Percentiles rank a stretch among this genome's conserved stretches.
Evolutionary conservation across 2,329 filamentous ascomycete genomes (phyloP).

Genomic region (Grosmannia huntii): DNA sequence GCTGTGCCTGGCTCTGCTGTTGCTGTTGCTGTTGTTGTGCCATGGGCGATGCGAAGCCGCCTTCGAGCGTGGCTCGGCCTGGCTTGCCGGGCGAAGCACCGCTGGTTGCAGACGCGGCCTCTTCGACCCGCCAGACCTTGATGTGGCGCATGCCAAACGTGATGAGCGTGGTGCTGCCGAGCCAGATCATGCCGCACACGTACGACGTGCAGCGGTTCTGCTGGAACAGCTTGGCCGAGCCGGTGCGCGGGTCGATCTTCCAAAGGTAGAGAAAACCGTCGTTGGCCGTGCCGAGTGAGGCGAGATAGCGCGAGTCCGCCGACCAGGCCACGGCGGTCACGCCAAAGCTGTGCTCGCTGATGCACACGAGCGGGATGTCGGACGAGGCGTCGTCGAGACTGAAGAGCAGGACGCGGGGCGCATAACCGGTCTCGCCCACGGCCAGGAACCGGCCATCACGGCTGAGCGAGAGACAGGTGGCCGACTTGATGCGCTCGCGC

Average conservation of each 20-base stretch:
- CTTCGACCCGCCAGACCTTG: conserved; percentile 84
- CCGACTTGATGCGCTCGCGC: conserved; percentile 84
- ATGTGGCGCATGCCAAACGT: conserved; percentile 85
- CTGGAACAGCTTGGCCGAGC: conserved; percentile 66
- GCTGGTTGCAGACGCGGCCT: conserved; percentile 29
- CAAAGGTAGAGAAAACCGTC: conserved; percentile 92
- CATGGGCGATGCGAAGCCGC: conserved; percentile 18
- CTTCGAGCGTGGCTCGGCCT: conserved; percentile 39
- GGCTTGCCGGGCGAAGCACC: conserved; percentile 41
- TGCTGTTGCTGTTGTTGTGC: conserved; percentile 11
- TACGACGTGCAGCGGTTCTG: conserved; percentile 84
- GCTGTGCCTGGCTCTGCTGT: conserved; percentile 13
- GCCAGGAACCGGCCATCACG: conserved; percentile 78
- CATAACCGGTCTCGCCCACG: conserved; percentile 91
- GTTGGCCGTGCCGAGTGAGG: conserved; percentile 77
- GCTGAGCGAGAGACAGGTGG: conserved; percentile 81
- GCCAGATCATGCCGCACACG: conserved; percentile 80
- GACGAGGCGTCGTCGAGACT: conserved; percentile 67
- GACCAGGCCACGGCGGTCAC: conserved; percentile 86
- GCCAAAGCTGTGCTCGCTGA: conserved; percentile 83
- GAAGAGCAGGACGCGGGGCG: conserved; percentile 82
- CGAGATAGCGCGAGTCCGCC: conserved; percentile 70
- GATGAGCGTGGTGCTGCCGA: conserved; percentile 66
- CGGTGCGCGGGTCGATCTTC: conserved; percentile 72
- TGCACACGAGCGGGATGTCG: conserved; percentile 69